Evolutionary conservation across 352 stramenopile genomes (phyloP).

Genomic region (Pythium dissimile): DNA sequence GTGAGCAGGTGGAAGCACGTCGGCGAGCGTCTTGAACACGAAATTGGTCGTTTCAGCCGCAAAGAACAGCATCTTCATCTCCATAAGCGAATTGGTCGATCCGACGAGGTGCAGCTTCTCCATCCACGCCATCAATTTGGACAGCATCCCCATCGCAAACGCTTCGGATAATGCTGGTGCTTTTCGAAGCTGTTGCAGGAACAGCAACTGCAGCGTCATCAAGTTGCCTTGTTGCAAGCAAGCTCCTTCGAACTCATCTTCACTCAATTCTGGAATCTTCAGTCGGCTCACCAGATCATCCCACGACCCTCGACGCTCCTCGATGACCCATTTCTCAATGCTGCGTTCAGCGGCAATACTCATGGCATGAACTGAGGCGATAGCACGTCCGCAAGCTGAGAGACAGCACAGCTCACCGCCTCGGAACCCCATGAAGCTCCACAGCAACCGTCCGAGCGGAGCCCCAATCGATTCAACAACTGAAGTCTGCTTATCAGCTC

Average conservation of each 20-base stretch:
- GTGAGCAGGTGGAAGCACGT: conserved; percentile 48
- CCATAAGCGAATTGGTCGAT: conserved; percentile 41
- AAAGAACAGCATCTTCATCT: conserved; percentile 83
- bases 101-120: conserved; percentile 43
- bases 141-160: conserved; percentile 64
- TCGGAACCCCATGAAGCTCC: conserved; percentile 78
- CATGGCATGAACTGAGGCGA: conserved; percentile 83
- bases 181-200: conserved; percentile 64
- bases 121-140: conserved; percentile 75
- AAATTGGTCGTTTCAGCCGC: conserved; percentile 77
- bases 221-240: conserved; percentile 73
- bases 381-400: conserved; percentile 58
- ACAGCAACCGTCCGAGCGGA: conserved; percentile 62
- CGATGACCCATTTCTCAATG: conserved; percentile 85
- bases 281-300: conserved; percentile 51
- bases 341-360: conserved; percentile 74
- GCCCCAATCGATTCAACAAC: conserved; percentile 52
- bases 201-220: conserved; percentile 75
- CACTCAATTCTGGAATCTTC: conserved; percentile 75
- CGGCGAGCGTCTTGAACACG: conserved; percentile 50
- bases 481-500: neutral
- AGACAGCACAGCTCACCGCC: conserved; percentile 77
- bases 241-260: conserved; percentile 71
- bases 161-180: conserved; percentile 63
- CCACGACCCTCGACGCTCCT: conserved; percentile 66